These are phyloP conservation scores for Aspergillus intermedius DNA, from an alignment of 2,329 filamentous ascomycete species.

Conservation along the genomic window DNA sequence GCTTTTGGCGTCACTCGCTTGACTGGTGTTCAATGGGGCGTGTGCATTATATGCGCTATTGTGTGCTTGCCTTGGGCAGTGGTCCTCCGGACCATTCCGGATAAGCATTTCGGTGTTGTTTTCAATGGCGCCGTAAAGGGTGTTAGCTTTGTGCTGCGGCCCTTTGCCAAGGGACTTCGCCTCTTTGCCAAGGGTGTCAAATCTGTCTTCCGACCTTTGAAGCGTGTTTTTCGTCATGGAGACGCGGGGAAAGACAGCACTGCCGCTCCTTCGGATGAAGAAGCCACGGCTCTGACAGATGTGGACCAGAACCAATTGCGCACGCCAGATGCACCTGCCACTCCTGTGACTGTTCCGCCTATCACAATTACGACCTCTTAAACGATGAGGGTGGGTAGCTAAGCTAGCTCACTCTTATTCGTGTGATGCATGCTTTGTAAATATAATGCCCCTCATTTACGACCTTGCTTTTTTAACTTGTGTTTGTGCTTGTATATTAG, in stretches of 20 bases:
- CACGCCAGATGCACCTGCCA: constrained; percentile 11
- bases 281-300: constrained; percentile 9
- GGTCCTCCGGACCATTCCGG: constrained; percentile 74
- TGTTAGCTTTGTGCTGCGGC: constrained; percentile 47
- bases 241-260: constrained; percentile 1
- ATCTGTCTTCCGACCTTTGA: constrained; percentile 16
- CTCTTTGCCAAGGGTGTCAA: constrained; percentile 21
- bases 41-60: constrained; percentile 74
- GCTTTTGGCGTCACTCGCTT: constrained; percentile 71
- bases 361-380: constrained; percentile 35
- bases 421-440: not conserved
- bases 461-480: not conserved
- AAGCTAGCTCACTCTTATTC: too few species aligned
- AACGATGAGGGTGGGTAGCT: not conserved
- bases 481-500: not conserved
- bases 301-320: constrained; percentile 7
- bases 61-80: constrained; percentile 81
- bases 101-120: constrained; percentile 47
- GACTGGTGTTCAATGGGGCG: constrained; percentile 73
- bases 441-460: not conserved
- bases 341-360: constrained; percentile 27
- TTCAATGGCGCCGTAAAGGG: constrained; percentile 48
- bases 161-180: constrained; percentile 26
- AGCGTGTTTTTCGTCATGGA: constrained; percentile 18
- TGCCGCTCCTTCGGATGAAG: constrained; percentile 8